Evolutionary conservation across 345 rosid species (phyloP), one percentile per base, ranked within the genome.

Genomic region (Brassica cretica): DNA sequence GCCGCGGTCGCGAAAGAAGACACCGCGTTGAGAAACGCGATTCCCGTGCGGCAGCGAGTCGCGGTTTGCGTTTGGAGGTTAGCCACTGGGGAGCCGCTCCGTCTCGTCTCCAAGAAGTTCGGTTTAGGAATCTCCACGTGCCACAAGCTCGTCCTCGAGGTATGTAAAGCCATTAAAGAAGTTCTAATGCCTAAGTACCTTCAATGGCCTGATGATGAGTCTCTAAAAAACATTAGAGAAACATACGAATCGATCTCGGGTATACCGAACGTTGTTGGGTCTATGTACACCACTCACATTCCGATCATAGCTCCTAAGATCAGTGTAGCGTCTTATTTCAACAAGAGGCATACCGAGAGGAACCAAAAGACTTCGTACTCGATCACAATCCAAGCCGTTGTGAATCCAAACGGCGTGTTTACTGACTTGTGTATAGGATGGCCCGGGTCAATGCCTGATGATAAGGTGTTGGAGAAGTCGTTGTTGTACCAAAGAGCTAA

Each of bases 11-110:
- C 94, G 1, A 93, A 93, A 70, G 98, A 93, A 77, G 97, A 93
- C 74, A 94, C 98, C 1, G 85, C 97, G 6, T 68, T 94, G 49
- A 80, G 98, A 14, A 89, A 80, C 82, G 98, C 98, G 2, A 92
- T 94, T 68, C 98, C 98, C 0, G 98, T 92, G 58, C 83, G 88
- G 74, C 98, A 94, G 65, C 80, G 98, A 58, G 97, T 94, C 18
- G 98, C 98, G 9, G 98, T 92, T 24, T 94, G 98, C 32, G 77
- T 94, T 29, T 94, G 97, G 97, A 80, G 98, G 75, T 73, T 94
- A 60, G 97, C 94, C 5, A 91, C 97, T 0, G 94, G 97, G 0
- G 97, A 89, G 72, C 94, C 97, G 1, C 83, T 91, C 0, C 81
- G 94, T 32, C 88, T 88, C n/a, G 93, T 91, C 0, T 91, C 94